These are phyloP conservation scores for Ogataea chonburiensis DNA, from an alignment of 805 yeast species.

Conservation along the genomic window DNA sequence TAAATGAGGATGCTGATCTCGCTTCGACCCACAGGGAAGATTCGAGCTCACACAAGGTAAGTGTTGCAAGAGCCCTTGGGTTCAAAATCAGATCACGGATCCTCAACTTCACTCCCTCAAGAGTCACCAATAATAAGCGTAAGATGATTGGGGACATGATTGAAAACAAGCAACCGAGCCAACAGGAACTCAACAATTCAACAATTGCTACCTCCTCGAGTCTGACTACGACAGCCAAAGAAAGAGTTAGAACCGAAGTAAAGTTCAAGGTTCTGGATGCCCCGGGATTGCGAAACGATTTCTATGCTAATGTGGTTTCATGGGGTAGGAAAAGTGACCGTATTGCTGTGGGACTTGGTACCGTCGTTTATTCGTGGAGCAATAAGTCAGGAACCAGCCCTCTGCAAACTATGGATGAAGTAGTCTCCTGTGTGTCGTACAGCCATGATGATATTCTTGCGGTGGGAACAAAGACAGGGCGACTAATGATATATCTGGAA, in stretches of 20 bases:
- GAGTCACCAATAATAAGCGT: slow-evolving; percentile 13
- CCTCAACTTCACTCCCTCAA: slow-evolving; percentile 34
- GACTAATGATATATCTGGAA: slow-evolving; percentile 39
- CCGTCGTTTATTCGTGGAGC: slow-evolving; percentile 62
- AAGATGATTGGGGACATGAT: slow-evolving; percentile 10
- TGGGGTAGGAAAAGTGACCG: slow-evolving; percentile 58
- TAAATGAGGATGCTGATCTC: slow-evolving; percentile 10
- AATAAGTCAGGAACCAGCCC: slow-evolving; percentile 46
- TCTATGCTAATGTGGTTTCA: slow-evolving; percentile 69
- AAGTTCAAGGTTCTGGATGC: slow-evolving; percentile 62
- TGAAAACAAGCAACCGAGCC: slow-evolving; percentile 15
- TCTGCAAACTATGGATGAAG: slow-evolving; percentile 41
- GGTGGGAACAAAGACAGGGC: slow-evolving; percentile 60
- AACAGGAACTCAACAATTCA: slow-evolving; percentile 14
- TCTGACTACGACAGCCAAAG: slow-evolving; percentile 17
- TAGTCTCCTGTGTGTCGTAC: slow-evolving; percentile 58
- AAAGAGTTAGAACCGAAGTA: slow-evolving; percentile 35
- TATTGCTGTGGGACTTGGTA: slow-evolving; percentile 66
- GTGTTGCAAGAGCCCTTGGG: slow-evolving; percentile 52
- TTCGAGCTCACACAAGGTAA: slow-evolving; percentile 32
- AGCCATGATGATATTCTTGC: slow-evolving; percentile 47
- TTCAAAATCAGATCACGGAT: slow-evolving; percentile 42
- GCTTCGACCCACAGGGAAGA: slow-evolving; percentile 9
- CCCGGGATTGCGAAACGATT: slow-evolving; percentile 72
- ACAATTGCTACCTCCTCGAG: slow-evolving; percentile 14